Evolutionary conservation across 148 eudicot genomes (phyloP).

Genomic region (Rhododendron ferrugineum): DNA sequence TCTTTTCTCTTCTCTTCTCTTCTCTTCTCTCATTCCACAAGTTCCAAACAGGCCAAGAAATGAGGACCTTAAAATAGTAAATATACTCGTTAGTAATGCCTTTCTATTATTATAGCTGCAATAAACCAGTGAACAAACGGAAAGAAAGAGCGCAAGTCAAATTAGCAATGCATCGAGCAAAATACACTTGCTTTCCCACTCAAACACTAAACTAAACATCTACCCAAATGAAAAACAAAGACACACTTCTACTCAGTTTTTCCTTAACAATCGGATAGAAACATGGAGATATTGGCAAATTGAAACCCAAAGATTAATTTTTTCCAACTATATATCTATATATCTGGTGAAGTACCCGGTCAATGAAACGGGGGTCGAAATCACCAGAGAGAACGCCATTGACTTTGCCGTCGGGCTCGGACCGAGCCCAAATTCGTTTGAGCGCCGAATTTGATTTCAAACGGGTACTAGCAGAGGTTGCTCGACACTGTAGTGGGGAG

Average conservation of each 20-base stretch:
- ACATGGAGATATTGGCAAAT: not conserved
- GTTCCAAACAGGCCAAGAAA: not conserved
- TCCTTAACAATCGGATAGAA: not conserved
- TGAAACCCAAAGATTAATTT: not conserved
- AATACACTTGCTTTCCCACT: not conserved
- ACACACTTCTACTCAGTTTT: not conserved
- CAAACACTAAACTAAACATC: not conserved
- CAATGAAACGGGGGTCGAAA: conserved; percentile 64
- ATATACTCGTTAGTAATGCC: not conserved
- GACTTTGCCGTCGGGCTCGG: conserved; percentile 57
- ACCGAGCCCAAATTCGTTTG: conserved; percentile 32
- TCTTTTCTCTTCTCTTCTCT: no score
- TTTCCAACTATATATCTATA: not conserved
- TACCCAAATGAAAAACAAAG: not conserved
- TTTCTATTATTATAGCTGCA: not conserved
- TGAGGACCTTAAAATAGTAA: not conserved
- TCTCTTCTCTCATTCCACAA: no score
- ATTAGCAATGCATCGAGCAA: not conserved
- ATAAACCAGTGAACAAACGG: not conserved
- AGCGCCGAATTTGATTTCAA: conserved; percentile 16
- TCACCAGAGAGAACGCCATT: conserved; percentile 72
- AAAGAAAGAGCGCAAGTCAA: not conserved
- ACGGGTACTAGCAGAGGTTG: conserved; percentile 14
- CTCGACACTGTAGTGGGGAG: conserved; percentile 10
- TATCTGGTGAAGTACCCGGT: conserved; percentile 45